Base-by-base conservation (phyloP, 352 stramenopile species). In the Elongisporangium prolatum region DNA sequence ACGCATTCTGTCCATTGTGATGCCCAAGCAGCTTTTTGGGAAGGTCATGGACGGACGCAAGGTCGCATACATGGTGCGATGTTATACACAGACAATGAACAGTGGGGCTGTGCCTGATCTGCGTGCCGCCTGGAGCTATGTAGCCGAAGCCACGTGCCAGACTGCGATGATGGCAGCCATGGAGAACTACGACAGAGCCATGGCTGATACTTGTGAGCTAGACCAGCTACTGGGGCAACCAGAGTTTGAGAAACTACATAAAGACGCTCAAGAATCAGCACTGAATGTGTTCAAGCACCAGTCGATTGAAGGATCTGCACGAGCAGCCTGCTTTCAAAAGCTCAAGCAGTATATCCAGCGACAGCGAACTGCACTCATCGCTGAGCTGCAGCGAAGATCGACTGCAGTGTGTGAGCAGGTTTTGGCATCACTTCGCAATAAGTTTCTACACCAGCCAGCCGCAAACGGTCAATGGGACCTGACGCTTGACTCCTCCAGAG, bases 121-220 rank as follows among this genome's bases (percentile, higher is more conserved):
- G 34, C 90, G 89, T 55, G 81, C 83, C 37, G 85, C 83, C 14
- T 94, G 83, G 83, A 76, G 86, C 59, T 94, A 93, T 38, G 85
- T 94, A 14, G 84, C 77, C 4, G 83, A 94, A 54, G 83, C 82
- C 22, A 91, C 85, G 5, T 91, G 81, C 22, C 77, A 89, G 54
- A 69, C 72, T 9, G 83, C 83, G 22, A 65, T 86, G 47, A 56
- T 74, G 22, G 67, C 65, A 52, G 79, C 85, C 2, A 71, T 84
- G 17, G 72, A 80, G 18, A 54, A 74, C 18, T 95, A 91, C 53
- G 81, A 94, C 37, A 44, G 53, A 2, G 25, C 66, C 18, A 89
- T 93, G 62, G 63, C 62, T n/a, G n/a, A n/a, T n/a, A 3, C 60
- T 59, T 5, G 28, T 48, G 47, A 13, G 4, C 28, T 14, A 9